Base-by-base conservation (phyloP, 768 basidiomycete genomes). In the Termitomyces sp. region DNA sequence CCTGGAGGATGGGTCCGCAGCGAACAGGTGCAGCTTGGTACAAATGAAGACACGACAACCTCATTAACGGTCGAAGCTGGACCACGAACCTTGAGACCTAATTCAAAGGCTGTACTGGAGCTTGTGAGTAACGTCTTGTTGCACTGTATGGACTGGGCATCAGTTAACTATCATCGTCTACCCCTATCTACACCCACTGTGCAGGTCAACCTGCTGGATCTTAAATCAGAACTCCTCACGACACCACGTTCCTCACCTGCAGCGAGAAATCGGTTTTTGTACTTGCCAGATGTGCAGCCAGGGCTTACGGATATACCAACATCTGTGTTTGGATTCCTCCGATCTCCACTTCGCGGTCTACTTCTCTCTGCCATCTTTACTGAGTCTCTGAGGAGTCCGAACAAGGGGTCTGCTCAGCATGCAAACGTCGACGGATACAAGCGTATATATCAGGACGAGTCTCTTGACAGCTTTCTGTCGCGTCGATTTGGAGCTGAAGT, bases 1-100 rank as follows among this genome's bases (percentile, higher is more conserved):
- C 67, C 88, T 5, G 96, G 96, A 12, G 96, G 96, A n/a, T 98
- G 94, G 95, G 80, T 93, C 0, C 75, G 72, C 51, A 88, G 80
- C 47, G 77, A 83, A 54, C 77, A 78, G 17, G 74, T 86, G 21
- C 60, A 70, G 8, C 60, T 89, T 9, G 64, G 62, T 60, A 32
- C 45, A 40, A 54, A 54, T 28, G 44, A 40, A n/a, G 30, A 46
- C 44, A 19, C 35, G 17, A 47, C 60, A 45, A 66, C 65, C 7
- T 72, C 70, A 12, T 77, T 93, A 10, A 65, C 90, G 3, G 73
- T 98, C 5, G 96, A 99, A 72, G 77, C 81, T 22, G 96, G 96
- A 1, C 94, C 96, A 24, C 75, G 95, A 40, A 95, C 91, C 15
- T 73, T 99, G 30, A 71, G 94, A 37, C 92, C 95, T 0, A 84